Conservation (phyloP, 2,329 filamentous ascomycete species). For the Podosphaera fusca region DNA sequence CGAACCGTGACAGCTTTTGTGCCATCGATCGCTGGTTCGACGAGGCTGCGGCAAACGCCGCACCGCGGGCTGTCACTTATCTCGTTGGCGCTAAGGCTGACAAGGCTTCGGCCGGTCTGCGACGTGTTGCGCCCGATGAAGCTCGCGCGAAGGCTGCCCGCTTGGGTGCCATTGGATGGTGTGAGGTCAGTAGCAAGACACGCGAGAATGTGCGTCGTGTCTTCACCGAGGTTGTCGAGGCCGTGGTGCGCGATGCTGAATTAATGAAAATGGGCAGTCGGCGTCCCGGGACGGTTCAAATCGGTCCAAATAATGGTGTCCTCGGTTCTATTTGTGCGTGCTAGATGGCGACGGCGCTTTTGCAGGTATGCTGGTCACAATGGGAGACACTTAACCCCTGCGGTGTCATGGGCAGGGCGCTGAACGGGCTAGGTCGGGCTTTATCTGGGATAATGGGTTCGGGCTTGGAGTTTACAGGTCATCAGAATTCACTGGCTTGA, state of each 20-base stretch:
- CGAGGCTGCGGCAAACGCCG: constrained; percentile 27
- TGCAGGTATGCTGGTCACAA: too few species aligned
- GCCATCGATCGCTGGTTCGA: constrained; percentile 31
- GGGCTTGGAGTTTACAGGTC: too few species aligned
- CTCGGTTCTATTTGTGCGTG: constrained; percentile 10
- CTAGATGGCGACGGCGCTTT: constrained; percentile 1
- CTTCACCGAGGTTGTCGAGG: constrained; percentile 28
- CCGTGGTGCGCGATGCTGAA: constrained; percentile 23
- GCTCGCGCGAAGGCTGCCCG: constrained; percentile 23
- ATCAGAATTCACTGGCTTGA: too few species aligned
- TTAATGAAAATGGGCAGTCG: constrained; percentile 16
- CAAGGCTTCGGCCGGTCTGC: constrained; percentile 17
- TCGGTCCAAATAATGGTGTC: constrained; percentile 7
- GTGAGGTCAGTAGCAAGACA: constrained; percentile 30
- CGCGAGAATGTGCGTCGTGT: constrained; percentile 26
- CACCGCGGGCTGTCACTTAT: constrained; percentile 25
- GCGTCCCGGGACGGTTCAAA: constrained; percentile 10
- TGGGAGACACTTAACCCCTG: too few species aligned
- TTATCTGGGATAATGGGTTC: too few species aligned
- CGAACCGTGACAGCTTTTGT: constrained; percentile 31
- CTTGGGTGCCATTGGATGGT: constrained; percentile 24
- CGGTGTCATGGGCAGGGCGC: too few species aligned
- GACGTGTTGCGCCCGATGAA: constrained; percentile 25
- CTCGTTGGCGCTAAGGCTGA: constrained; percentile 30
- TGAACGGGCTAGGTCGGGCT: too few species aligned